Conservation (phyloP, 139 green algal genomes). For the Volvox africanus region DNA sequence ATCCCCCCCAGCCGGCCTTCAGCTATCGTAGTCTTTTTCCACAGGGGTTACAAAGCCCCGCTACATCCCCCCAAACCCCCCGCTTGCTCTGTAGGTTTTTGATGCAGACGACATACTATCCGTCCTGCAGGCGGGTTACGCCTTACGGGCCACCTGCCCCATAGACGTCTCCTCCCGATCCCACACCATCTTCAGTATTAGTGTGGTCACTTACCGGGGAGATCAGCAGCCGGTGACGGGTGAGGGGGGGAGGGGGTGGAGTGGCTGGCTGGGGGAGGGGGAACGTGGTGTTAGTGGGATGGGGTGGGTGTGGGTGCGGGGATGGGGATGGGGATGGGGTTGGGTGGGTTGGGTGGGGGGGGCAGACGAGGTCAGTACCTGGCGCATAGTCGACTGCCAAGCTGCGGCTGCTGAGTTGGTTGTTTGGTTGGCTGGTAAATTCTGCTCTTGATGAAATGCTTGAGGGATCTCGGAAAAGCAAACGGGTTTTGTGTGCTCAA, state of each 20-base stretch:
- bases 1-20: too few species aligned
- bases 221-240: constrained; percentile 55
- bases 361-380: neutral
- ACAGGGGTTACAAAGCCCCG: too few species aligned
- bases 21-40: too few species aligned
- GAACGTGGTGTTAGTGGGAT: neutral
- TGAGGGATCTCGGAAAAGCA: too few species aligned
- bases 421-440: too few species aligned
- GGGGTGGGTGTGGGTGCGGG: neutral
- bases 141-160: constrained; percentile 43
- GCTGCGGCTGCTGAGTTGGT: too few species aligned
- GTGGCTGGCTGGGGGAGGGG: neutral
- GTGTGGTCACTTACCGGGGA: constrained; percentile 48
- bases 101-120: constrained; percentile 48
- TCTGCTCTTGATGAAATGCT: too few species aligned
- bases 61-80: too few species aligned
- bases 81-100: constrained; percentile 39
- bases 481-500: too few species aligned
- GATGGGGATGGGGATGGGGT: neutral
- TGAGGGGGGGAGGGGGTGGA: neutral
- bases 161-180: constrained; percentile 61
- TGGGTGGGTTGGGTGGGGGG: neutral
- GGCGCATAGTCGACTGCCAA: too few species aligned
- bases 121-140: constrained; percentile 50
- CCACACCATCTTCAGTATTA: constrained; percentile 73